A percentile compares a stretch with the other conserved stretches of the same genome.
Evolutionary conservation across 805 yeast species (phyloP).

Genomic region (Wickerhamomyces sydowiorum): DNA sequence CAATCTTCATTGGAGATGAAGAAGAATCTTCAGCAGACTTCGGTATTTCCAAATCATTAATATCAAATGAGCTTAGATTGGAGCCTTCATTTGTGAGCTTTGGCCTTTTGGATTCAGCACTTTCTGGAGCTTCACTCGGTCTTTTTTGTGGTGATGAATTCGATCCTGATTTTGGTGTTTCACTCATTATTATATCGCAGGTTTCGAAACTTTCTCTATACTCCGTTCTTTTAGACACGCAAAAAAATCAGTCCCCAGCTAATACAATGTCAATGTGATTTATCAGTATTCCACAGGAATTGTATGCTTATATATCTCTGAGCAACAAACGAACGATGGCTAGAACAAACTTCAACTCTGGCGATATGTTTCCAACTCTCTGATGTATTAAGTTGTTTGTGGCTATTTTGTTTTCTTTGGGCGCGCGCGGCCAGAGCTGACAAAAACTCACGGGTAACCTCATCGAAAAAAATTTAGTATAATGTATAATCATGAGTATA

Average conservation of each 20-base stretch:
- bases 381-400: too few species aligned
- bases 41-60: constrained; percentile 13
- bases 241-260: too few species aligned
- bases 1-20: background rate
- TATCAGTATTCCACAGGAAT: too few species aligned
- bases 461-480: background rate
- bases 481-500: too few species aligned
- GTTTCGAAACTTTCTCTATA: background rate
- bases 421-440: too few species aligned
- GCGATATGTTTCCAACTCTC: too few species aligned
- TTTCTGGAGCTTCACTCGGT: constrained; percentile 3
- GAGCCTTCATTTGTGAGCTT: constrained; percentile 5
- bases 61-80: background rate
- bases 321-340: too few species aligned
- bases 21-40: constrained; percentile 7
- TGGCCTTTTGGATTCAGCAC: constrained; percentile 11
- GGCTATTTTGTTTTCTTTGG: too few species aligned
- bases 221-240: too few species aligned
- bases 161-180: background rate
- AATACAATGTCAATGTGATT: too few species aligned
- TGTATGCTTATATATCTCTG: too few species aligned
- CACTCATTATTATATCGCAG: background rate
- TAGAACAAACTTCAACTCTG: too few species aligned
- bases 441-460: background rate
- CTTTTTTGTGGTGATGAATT: constrained; percentile 13